Percentiles rank a stretch among this genome's conserved stretches.
phyloP scores from a whole-genome alignment of 805 yeast genomes.

The Myxozyma sirexii region DNA sequence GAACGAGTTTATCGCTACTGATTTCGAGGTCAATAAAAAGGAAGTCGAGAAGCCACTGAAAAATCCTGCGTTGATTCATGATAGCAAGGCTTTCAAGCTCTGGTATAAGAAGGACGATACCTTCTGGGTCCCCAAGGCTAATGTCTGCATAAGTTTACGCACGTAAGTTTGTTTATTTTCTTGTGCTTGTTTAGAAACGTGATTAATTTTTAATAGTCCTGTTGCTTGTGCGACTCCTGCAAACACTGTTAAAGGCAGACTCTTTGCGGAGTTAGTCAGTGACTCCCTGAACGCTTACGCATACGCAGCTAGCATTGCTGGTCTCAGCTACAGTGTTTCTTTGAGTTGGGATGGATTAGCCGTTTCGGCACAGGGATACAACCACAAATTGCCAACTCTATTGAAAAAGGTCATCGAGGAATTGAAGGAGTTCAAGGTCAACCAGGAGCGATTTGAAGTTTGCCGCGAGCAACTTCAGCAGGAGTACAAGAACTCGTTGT shows the following conservation, averaged over 20 bases:
- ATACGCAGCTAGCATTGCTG: slow-evolving; percentile 84
- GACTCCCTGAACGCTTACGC: slow-evolving; percentile 76
- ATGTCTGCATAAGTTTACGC: slow-evolving; percentile 61
- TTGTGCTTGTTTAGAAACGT: background rate
- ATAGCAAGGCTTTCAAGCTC: slow-evolving; percentile 55
- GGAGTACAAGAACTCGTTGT: slow-evolving; percentile 68
- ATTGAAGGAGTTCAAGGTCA: slow-evolving; percentile 54
- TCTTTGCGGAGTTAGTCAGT: slow-evolving; percentile 70
- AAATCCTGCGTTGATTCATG: slow-evolving; percentile 64
- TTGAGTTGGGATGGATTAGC: slow-evolving; percentile 71
- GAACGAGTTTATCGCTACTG: slow-evolving; percentile 82
- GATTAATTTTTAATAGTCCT: slow-evolving; percentile 46
- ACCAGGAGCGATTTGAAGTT: slow-evolving; percentile 63
- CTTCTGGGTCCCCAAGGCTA: slow-evolving; percentile 85
- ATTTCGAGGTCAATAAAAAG: slow-evolving; percentile 62
- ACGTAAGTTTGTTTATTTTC: slow-evolving; percentile 33
- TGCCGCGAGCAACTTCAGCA: slow-evolving; percentile 65
- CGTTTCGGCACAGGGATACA: slow-evolving; percentile 74
- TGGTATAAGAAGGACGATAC: slow-evolving; percentile 93
- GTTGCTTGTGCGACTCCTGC: slow-evolving; percentile 60
- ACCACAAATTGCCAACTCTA: slow-evolving; percentile 72
- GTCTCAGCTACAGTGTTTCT: slow-evolving; percentile 60
- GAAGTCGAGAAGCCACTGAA: slow-evolving; percentile 46
- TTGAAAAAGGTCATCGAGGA: slow-evolving; percentile 61
- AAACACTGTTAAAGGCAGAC: slow-evolving; percentile 58